Conservation (phyloP, 164 flowering plant genomes). For the Vitis labrusca region DNA sequence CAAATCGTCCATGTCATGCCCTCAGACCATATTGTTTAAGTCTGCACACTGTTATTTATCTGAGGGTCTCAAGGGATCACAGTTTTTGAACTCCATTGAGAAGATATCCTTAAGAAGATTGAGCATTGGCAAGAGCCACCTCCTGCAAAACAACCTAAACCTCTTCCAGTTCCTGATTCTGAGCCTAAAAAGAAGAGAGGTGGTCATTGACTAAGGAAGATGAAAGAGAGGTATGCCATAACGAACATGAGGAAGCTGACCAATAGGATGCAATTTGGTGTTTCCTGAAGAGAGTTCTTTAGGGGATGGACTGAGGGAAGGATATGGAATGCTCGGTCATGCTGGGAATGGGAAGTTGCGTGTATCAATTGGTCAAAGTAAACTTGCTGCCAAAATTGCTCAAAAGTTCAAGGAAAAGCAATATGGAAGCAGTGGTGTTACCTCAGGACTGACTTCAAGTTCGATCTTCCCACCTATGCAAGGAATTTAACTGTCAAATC, state of each 20-base stretch:
- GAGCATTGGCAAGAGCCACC: too few relatives aligned
- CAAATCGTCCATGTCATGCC: constrained; percentile 11
- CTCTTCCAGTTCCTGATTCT: too few relatives aligned
- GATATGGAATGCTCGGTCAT: constrained; percentile 99
- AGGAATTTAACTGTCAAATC: too few relatives aligned
- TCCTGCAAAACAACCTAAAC: too few relatives aligned
- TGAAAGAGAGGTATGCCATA: constrained; percentile 94
- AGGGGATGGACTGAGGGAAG: constrained; percentile 35
- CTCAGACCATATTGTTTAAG: constrained; percentile 3
- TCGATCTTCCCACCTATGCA: constrained; percentile 78
- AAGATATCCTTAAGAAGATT: constrained; percentile 5
- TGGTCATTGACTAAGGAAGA: constrained; percentile 86
- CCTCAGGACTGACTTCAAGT: constrained; percentile 91
- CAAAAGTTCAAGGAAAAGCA: constrained; percentile 88
- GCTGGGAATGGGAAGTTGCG: constrained; percentile 97
- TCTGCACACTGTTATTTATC: constrained; percentile 8
- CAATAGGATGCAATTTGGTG: constrained; percentile 93
- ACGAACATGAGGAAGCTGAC: constrained; percentile 98
- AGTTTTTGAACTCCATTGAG: not conserved
- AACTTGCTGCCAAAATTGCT: constrained; percentile 92
- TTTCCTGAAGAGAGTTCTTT: constrained; percentile 92
- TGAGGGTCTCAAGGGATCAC: not conserved
- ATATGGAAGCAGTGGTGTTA: constrained; percentile 88
- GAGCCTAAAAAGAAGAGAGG: constrained; percentile 72
- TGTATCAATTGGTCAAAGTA: constrained; percentile 86